Conservation (phyloP, 768 basidiomycete genomes). For the Multifurca ochricompacta region DNA sequence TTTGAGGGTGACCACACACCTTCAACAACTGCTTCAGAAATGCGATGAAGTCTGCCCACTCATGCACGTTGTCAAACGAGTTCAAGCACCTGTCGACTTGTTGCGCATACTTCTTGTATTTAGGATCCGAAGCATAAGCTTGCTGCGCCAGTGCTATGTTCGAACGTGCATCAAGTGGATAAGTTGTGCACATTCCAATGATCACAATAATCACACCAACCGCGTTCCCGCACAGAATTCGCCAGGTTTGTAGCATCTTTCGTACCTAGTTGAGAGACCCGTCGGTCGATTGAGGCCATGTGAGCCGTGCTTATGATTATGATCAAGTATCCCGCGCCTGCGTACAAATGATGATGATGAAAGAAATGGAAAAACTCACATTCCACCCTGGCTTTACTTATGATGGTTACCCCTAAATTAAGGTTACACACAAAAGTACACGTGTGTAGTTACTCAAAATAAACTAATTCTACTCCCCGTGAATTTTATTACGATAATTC, state of each 20-base stretch:
- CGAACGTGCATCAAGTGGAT: background rate
- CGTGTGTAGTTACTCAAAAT: too few relatives aligned
- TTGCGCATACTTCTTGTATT: slow-evolving; percentile 88
- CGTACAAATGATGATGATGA: too few relatives aligned
- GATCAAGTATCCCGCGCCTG: background rate
- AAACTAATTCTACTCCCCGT: background rate
- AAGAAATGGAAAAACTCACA: too few relatives aligned
- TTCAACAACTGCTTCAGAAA: slow-evolving; percentile 92
- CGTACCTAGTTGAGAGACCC: background rate
- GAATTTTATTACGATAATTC: slow-evolving; percentile 50
- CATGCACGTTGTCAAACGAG: slow-evolving; percentile 91
- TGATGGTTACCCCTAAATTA: slow-evolving; percentile 5
- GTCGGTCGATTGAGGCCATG: slow-evolving; percentile 3
- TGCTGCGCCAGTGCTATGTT: slow-evolving; percentile 44
- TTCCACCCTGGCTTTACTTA: too few relatives aligned
- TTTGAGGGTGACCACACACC: slow-evolving; percentile 35
- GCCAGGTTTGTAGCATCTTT: slow-evolving; percentile 13
- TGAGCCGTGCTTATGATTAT: background rate
- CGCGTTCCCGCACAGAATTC: slow-evolving; percentile 43
- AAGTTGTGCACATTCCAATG: background rate
- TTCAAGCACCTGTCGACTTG: slow-evolving; percentile 90
- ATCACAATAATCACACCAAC: slow-evolving; percentile 29
- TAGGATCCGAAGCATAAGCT: slow-evolving; percentile 70
- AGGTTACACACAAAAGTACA: background rate
- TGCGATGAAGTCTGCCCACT: slow-evolving; percentile 99